Conservation (phyloP, 1,139 yeast genomes). For the Diutina catenulata region DNA sequence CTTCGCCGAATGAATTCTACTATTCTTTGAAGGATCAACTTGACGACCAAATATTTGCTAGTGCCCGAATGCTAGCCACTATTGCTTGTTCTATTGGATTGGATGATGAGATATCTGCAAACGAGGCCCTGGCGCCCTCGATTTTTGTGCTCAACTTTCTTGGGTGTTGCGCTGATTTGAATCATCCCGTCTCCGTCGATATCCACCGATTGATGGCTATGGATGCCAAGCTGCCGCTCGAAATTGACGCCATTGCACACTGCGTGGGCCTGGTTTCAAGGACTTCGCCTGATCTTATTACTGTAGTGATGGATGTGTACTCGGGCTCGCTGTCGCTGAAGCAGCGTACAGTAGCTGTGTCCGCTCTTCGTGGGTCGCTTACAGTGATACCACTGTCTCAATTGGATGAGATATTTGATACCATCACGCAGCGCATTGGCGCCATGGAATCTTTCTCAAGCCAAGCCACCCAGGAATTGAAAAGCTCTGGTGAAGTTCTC, state of each 20-base stretch:
- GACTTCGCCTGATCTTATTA: neutral
- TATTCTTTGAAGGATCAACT: neutral
- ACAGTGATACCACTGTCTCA: neutral
- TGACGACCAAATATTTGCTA: neutral
- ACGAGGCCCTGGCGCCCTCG: neutral
- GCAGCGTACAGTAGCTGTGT: slow-evolving; percentile 3
- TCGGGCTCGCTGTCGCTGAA: neutral
- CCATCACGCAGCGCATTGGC: neutral
- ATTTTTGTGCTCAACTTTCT: neutral
- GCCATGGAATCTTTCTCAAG: neutral
- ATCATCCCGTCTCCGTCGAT: neutral
- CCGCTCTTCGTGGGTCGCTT: neutral
- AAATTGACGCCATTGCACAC: neutral
- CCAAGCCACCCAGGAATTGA: neutral
- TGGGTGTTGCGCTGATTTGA: slow-evolving; percentile 1
- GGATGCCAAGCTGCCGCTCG: neutral
- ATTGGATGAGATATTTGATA: neutral
- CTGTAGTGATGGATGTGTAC: neutral
- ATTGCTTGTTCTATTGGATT: neutral
- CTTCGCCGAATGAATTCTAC: neutral
- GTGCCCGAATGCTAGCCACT: slow-evolving; percentile 1
- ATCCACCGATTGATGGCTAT: neutral
- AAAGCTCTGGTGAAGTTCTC: slow-evolving; percentile 3
- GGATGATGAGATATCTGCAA: neutral
- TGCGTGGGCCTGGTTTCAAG: slow-evolving; percentile 3